Base-by-base conservation (phyloP, 768 basidiomycete species). In the Tephrocybe sp. region DNA sequence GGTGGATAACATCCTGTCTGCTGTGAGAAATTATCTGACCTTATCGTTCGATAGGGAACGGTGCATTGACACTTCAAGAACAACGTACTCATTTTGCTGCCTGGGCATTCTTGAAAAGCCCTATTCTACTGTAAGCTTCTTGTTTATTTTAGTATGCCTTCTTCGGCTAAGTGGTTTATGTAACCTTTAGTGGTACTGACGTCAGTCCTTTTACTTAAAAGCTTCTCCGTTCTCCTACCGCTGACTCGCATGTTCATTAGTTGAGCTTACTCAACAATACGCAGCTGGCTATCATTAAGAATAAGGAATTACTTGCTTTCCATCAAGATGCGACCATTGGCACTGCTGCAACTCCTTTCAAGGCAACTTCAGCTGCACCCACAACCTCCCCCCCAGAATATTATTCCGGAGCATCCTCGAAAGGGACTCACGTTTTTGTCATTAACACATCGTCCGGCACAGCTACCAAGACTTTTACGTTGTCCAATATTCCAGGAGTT, bases 51-150 rank as follows among this genome's bases (percentile, higher is more conserved):
- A 9, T 24, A 70, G 75, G 79, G 28, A 82, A 82, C 55, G 80
- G 80, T 3, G 67, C 62, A 30, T 63, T 80, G 17, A 78, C 77
- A 1, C 65, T 76, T 21, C 60, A 75, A 51, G 80, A 82, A 54
- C 68, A 81, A 39, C 72, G 79, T 5, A 79, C 79, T 8, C 80
- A 82, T 64, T 81, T 82, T 50, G 78, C 80, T n/a, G 76, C 72
- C 23, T 82, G 80, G 80, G 68, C 66, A n/a, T 78, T 80, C 60
- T 62, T 81, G 55, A 81, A 81, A 59, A 80, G 79, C 51, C 80
- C 80, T 2, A 80, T 83, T 45, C 65, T 83, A n/a, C 64, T 81
- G 70, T 71, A 46, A 58, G 69, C 51, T 18, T 18, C 9, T 18
- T 26, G 30, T 32, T 14, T 18, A 45, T 48, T 0, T n/a, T 14